Evolutionary conservation across 768 basidiomycete genomes (phyloP), one percentile per base, ranked within the genome.

Genomic region (Boletus barrowsii): DNA sequence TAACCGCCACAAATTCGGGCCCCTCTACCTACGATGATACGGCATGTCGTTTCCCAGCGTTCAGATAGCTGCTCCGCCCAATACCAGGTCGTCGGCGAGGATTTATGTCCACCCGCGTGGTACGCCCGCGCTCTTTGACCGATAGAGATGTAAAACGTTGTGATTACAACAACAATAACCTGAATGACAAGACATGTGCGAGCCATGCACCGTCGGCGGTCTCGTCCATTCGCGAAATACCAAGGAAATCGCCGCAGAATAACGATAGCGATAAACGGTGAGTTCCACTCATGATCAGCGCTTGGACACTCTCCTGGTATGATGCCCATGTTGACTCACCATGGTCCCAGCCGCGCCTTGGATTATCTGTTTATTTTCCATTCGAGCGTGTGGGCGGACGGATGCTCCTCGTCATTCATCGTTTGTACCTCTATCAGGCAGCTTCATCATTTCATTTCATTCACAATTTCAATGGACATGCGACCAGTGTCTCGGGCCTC

Each of bases 221-320:
- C 39, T 36, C 42, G 37, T 17, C n/a, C n/a, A 18, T 14, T 39
- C 35, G n/a, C 17, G 14, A 39, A 39, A 18, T 17, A 17, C n/a
- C 37, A 39, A 47, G 20, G 45, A n/a, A 24, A 3, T 32, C 42
- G 18, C 45, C 51, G 24, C 29, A 39, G 3, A 10, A 17, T 14
- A 39, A 18, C 1, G 14, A 14, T 14, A 35, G 0, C 18, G 44
- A 30, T 37, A 47, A 32, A 35, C 48, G 42, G 36, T 32, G 5
- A 4, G 56, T 46, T 5, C 37, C 55, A 13, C 33, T 65, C 60
- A 65, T 65, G 66, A 68, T 68, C 66, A 66, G 53, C 64, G 64
- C 45, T 53, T 49, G 39, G 30, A 40, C 18, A 8, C 24, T 58
- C 37, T 37, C 43, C 41, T 18, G 43, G 50, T 3, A 41, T 42